Base-by-base conservation (phyloP, 441 rosid species). In the Breynia disticha region DNA sequence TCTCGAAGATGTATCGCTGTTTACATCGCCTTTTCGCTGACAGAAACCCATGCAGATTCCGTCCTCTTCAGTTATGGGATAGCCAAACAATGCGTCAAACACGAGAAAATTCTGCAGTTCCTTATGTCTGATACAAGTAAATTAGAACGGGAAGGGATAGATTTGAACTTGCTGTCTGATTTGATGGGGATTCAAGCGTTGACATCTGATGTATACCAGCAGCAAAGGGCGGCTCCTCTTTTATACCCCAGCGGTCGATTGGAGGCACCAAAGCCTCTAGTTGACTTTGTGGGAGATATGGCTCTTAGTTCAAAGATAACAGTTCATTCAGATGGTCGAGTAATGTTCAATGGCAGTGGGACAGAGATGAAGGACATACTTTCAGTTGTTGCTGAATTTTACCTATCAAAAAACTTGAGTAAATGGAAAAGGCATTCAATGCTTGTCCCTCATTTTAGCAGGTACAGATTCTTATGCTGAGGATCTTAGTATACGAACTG, bases 251-350 rank as follows among this genome's bases (percentile, higher is more conserved):
- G 65, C 61, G 66, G 66, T 19, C 69, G 67, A 51, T 49, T 53
- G 20, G 71, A 52, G 59, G 51, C 55, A 21, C 61, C 55, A 53
- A 79, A 72, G 63, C 75, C 77, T 55, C 65, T 84, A 42, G 66
- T 80, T 45, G 95, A 86, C 73, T 80, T 86, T 46, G 61, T 82
- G n/a, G 86, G 80, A 41, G 86, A 82, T 52, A 68, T 83, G 80
- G 49, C 64, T 16, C 57, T 41, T 47, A 64, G 70, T 64, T 82
- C 93, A 44, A 83, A 79, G 48, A 65, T 86, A 59, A 68, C 64
- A 17, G 63, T 79, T 62, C 75, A 69, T 46, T 73, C 82, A 4
- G 79, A 86, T 72, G 90, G 83, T 19, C 79, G 66, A 55, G 76
- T 84, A 57, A 54, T 84, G 24, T 61, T 86, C 50, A 66, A 72